Evolutionary conservation across 164 flowering plant genomes (phyloP), one percentile per base, ranked within the genome.

Genomic region (Chimonanthus praecox): DNA sequence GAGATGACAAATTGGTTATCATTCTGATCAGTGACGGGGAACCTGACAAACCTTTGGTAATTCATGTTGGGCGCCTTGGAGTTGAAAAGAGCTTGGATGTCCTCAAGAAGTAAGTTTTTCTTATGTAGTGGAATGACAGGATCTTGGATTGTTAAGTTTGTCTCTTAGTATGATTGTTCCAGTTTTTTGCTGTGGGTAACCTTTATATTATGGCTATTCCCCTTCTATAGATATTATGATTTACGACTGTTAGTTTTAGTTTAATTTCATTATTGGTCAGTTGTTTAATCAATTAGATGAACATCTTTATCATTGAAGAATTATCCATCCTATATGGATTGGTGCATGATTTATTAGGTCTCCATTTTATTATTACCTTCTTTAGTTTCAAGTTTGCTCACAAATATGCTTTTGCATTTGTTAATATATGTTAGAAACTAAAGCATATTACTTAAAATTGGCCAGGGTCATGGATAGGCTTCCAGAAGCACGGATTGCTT

Each of bases 61-160:
- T 94, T 68, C 99, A 96, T 79, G 98, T 94, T 76, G 99, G 99
- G 61, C 83, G 99, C 45, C 81, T 96, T 72, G 99, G 99, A 70
- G 94, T 89, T 69, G 99, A 96, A 82, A 96, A 96, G 88, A 96
- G 97, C 77, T 87, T 96, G 88, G 98, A 96, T 82, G 88, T 93
- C 74, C 89, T 88, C 74, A 93, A 92, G 79, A 78, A 90, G 99
- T 95, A 87, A 61, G 80, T 64, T 72, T 10, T 58, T 70, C 21
- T 54, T 54, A 13, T 11, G 16, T 54, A 1, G 11, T 54, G 60
- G 5, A n/a, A 54, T 54, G 11, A n/a, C 10, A 54, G 16, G 60
- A 54, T 54, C 60, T 54, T 54, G 11, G 16, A 54, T 11, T 54
- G 4, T 54, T 54, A 54, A n/a, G 60, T 54, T 54, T 54, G 6